Evolutionary conservation across 345 rosid species (phyloP), one percentile per base, ranked within the genome.

Genomic region (Aurinia saxatilis): DNA sequence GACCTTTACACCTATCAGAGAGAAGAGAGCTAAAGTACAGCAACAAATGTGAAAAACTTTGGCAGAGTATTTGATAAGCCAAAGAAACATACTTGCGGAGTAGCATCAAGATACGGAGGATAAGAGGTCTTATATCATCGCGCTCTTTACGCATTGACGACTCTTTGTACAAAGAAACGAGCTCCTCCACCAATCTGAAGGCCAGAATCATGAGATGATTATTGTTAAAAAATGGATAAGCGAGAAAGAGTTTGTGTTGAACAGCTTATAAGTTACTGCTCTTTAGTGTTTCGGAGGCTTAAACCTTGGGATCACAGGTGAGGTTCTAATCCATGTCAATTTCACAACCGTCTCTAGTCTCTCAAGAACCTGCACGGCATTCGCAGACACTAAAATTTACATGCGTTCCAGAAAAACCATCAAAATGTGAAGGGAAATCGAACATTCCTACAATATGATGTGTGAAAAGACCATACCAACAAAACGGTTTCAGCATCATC

Each of bases 301-400:
- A 29, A 48, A 93, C 99, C 97, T 84, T 67, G 67, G 84, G 66
- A 79, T 10, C 48, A 71, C 73, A 14, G 90, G 85, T 4, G 95
- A 70, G 83, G 87, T 85, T 78, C 97, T 80, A 65, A 93, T 79
- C 97, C 99, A 87, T 0, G 99, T 93, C 57, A 85, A 53, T 71
- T 72, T 85, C 63, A 85, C 58, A 34, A 90, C 45, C 0, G 78
- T 76, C 36, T 79, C 77, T 36, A 81, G 31, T 67, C 77, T 78
- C 67, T 85, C 75, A 47, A 88, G 96, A 80, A 88, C 96, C 98
- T 91, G 84, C 56, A 76, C 1, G 2, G 47, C 12, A 37, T 44
- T 27, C 1, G 0, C n/a, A 51, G 5, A 23, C n/a, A n/a, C n/a
- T n/a, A n/a, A n/a, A n/a, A n/a, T n/a, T n/a, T n/a, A n/a, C n/a